These are phyloP conservation scores for Azolla pinnata DNA, from an alignment of 75 land plant species.

Conservation along the genomic window DNA sequence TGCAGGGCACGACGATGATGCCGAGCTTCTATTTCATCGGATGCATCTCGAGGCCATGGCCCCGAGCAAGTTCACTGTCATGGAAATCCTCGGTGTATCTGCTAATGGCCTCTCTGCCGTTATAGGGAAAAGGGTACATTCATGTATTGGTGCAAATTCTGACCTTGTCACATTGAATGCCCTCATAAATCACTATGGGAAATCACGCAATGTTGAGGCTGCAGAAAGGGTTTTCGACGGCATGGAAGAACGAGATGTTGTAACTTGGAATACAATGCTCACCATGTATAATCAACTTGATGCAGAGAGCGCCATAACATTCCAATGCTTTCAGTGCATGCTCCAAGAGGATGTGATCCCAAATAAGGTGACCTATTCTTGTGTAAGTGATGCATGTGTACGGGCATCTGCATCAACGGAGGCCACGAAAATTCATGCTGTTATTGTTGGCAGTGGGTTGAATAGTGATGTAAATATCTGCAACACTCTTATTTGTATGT, in stretches of 20 bases:
- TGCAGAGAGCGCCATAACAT: background rate
- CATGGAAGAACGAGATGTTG: background rate
- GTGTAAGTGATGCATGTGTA: slow-evolving; percentile 15
- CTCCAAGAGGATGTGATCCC: slow-evolving; percentile 9
- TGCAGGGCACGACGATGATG: background rate
- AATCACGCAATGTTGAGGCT: background rate
- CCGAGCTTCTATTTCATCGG: background rate
- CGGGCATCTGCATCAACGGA: slow-evolving; percentile 6
- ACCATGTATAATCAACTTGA: background rate
- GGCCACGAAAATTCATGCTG: slow-evolving; percentile 32
- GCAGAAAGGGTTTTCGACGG: background rate
- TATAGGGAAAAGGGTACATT: background rate
- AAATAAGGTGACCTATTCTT: slow-evolving; percentile 13
- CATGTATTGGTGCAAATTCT: background rate
- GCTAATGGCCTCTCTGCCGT: background rate
- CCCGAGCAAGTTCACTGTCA: slow-evolving; percentile 5
- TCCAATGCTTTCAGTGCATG: slow-evolving; percentile 4
- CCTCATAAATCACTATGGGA: slow-evolving; percentile 10
- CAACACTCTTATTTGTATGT: slow-evolving; percentile 10
- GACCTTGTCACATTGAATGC: background rate
- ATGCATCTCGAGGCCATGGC: background rate
- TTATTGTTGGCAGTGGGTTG: slow-evolving; percentile 11
- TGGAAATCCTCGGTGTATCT: slow-evolving; percentile 1
- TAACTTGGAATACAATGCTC: slow-evolving; percentile 10
- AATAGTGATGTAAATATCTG: slow-evolving; percentile 3